Evolutionary conservation across 352 stramenopile species (phyloP).

Genomic region (Phytophthora pisi): DNA sequence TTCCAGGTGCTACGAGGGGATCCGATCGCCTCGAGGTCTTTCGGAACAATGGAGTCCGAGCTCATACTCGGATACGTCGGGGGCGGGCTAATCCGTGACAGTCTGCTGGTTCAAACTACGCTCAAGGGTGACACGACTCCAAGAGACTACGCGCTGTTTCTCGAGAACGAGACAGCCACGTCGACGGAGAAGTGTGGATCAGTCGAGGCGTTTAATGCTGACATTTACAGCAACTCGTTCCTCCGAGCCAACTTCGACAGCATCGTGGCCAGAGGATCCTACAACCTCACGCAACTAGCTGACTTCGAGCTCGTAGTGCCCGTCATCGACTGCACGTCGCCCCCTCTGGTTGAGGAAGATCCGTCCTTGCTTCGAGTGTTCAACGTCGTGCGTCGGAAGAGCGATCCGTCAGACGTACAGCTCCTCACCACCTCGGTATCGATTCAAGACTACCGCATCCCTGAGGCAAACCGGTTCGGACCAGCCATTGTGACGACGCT

Average conservation of each 20-base stretch:
- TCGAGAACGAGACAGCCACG: constrained; percentile 32
- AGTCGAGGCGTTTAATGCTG: constrained; percentile 9
- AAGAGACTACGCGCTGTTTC: constrained; percentile 37
- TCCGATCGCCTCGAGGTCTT: constrained; percentile 20
- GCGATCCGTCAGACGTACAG: constrained; percentile 25
- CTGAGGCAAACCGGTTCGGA: constrained; percentile 32
- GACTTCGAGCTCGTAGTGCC: constrained; percentile 40
- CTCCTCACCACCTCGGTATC: constrained; percentile 39
- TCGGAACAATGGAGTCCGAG: constrained; percentile 19
- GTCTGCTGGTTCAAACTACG: constrained; percentile 31
- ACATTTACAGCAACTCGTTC: constrained; percentile 46
- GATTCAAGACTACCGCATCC: constrained; percentile 48
- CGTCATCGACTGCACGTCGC: constrained; percentile 49
- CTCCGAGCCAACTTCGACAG: constrained; percentile 31
- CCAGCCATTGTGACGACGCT: constrained; percentile 35
- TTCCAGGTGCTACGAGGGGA: constrained; percentile 28
- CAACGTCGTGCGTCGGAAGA: constrained; percentile 46
- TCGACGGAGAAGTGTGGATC: constrained; percentile 27
- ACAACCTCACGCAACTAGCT: constrained; percentile 42
- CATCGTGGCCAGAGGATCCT: constrained; percentile 20
- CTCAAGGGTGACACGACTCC: constrained; percentile 26
- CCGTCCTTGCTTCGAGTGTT: constrained; percentile 37
- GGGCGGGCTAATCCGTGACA: constrained; percentile 35
- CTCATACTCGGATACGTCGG: constrained; percentile 30
- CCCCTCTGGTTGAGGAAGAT: constrained; percentile 33